phyloP scores from a whole-genome alignment of 2,329 filamentous ascomycete species.

The Aspergillus novofumigatus region DNA sequence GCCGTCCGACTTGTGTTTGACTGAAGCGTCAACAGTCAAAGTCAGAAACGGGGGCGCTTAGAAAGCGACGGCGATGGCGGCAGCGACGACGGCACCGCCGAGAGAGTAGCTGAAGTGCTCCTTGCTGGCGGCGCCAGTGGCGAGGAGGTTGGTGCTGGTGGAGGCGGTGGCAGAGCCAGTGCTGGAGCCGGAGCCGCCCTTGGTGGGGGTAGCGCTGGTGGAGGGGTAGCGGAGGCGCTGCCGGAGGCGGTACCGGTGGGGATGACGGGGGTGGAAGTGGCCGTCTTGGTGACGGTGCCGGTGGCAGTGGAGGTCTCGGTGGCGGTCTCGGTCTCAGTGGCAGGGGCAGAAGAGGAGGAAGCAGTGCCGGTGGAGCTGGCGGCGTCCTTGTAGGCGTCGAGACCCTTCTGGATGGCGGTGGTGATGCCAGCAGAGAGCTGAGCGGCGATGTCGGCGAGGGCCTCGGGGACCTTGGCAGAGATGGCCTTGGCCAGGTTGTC shows the following conservation, averaged over 20 bases:
- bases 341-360: conserved; percentile 4
- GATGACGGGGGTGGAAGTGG: conserved; percentile 6
- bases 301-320: conserved; percentile 12
- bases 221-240: conserved; percentile 6
- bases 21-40: not conserved
- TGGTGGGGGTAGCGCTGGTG: conserved; percentile 1
- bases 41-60: not conserved
- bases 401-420: conserved; percentile 25
- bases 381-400: conserved; percentile 15
- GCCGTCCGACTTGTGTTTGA: not conserved
- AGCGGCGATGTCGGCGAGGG: conserved; percentile 16
- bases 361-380: not conserved
- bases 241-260: not conserved
- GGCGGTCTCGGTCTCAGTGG: conserved; percentile 13
- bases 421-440: conserved; percentile 21
- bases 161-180: not conserved
- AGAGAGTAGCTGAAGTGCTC: conserved; percentile 2
- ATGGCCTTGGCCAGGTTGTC: conserved; percentile 19
- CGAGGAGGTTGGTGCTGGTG: not conserved
- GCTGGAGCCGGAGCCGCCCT: not conserved
- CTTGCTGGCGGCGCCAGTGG: conserved; percentile 3
- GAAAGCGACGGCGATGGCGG: not conserved
- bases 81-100: conserved; percentile 4
- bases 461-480: conserved; percentile 21
- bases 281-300: not conserved